phyloP scores from a whole-genome alignment of 208 protist genomes.

The Crithidia acanthocephali region DNA sequence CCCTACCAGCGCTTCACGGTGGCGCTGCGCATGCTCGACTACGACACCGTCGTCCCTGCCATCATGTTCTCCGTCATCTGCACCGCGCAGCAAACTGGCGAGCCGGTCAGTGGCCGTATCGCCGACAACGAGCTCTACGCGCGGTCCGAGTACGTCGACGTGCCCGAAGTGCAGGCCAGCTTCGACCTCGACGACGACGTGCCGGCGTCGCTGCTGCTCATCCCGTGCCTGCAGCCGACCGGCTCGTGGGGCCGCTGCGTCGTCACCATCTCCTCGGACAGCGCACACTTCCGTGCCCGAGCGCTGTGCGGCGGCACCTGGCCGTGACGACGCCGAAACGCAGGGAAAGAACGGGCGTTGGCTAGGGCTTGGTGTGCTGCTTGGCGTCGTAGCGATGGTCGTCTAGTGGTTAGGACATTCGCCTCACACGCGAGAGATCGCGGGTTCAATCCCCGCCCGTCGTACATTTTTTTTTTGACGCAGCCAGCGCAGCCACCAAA shows the following conservation, averaged over 20 bases:
- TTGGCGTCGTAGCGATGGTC: conserved; percentile 90
- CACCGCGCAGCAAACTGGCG: conserved; percentile 52
- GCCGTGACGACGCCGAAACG: too few relatives aligned
- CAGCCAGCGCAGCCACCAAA: too few relatives aligned
- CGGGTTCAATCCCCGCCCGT: conserved; percentile 94
- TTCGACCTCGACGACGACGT: conserved; percentile 39
- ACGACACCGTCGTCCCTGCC: conserved; percentile 53
- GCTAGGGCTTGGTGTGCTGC: too few relatives aligned
- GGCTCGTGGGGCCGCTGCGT: conserved; percentile 59
- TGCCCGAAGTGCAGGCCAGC: conserved; percentile 63
- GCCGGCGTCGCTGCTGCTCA: conserved; percentile 71
- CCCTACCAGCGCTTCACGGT: conserved; percentile 62
- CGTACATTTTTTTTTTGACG: conserved; percentile 57
- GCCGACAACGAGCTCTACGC: conserved; percentile 45
- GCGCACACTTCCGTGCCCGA: conserved; percentile 5
- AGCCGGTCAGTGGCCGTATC: conserved; percentile 63
- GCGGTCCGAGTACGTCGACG: conserved; percentile 76
- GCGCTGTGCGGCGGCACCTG: conserved; percentile 1
- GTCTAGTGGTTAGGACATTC: conserved; percentile 96
- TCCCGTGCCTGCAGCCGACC: conserved; percentile 84
- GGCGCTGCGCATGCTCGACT: conserved; percentile 58
- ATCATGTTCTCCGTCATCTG: conserved; percentile 76
- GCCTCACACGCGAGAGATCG: conserved; percentile 71
- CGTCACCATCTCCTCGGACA: conserved; percentile 55
- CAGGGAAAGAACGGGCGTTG: too few relatives aligned